Evolutionary conservation across 2,329 filamentous ascomycete species (phyloP).

Genomic region (Cladosporium sp.): DNA sequence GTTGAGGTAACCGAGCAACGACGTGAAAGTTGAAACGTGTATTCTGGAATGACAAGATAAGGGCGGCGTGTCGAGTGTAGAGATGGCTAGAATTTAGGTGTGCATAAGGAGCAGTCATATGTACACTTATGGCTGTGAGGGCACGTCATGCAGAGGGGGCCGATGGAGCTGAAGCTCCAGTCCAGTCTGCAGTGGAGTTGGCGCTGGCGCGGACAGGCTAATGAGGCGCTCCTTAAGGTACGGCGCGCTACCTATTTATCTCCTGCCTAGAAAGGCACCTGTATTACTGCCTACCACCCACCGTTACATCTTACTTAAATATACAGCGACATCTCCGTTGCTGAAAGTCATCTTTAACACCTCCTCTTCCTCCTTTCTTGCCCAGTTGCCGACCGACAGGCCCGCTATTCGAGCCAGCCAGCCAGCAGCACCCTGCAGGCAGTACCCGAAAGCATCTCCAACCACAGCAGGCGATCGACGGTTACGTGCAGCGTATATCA

Average conservation of each 20-base stretch:
- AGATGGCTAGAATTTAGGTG: not conserved
- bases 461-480: constrained; percentile 11
- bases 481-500: constrained; percentile 15
- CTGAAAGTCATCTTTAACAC: not conserved
- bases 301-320: not conserved
- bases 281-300: not conserved
- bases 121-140: not conserved
- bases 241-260: not conserved
- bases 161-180: not conserved
- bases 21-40: not conserved
- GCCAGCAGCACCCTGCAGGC: not conserved
- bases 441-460: constrained; percentile 1
- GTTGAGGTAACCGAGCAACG: not conserved
- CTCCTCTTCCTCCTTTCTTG: not conserved
- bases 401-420: constrained; percentile 6
- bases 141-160: constrained; percentile 11
- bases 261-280: constrained; percentile 16
- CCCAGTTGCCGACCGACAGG: not conserved
- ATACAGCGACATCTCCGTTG: not conserved
- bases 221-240: constrained; percentile 1
- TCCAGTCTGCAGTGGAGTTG: not conserved
- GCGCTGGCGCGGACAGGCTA: not conserved
- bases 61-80: not conserved
- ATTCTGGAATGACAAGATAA: not conserved
- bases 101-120: not conserved